Evolutionary conservation across 768 basidiomycete genomes (phyloP), one percentile per base, ranked within the genome.

Genomic region (Fistulinella prunicolor): DNA sequence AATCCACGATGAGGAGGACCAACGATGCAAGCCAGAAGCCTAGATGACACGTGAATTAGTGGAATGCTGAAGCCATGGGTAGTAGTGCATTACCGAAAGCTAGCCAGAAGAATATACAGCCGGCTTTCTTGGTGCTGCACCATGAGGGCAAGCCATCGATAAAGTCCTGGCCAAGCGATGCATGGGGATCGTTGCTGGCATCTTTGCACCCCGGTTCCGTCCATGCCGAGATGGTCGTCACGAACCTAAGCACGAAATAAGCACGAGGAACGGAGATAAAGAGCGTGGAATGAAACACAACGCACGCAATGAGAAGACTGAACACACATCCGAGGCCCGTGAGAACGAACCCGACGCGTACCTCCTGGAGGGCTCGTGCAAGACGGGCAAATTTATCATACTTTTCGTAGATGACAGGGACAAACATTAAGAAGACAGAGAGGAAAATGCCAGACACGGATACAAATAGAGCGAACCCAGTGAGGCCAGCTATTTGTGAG

Each of bases 41-140:
- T 92, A 38, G 29, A 38, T 42, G 12, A 29, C 44, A 54, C 22
- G 29, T 38, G 42, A 50, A 42, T 61, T 24, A 54, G 47, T 14
- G 32, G 13, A 44, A 26, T 22, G 17, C 17, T 39, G 9, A 14
- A 29, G 42, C 6, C 19, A 20, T 23, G 10, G 20, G 17, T 8
- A n/a, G 39, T 19, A n/a, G 26, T 16, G 8, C 22, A 3, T 39
- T 56, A 89, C 90, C 75, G 46, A 90, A 89, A 1, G 81, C 73
- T 9, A 92, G 65, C 94, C 93, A 95, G 64, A 94, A 86, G 69
- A 97, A 96, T 38, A 94, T 80, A 5, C 82, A 82, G 0, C 80
- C 89, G 2, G 94, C 94, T 59, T 91, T 93, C 72, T 96, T 97
- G 7, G 94, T 94, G 54, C 75, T 82, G 68, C 94, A 97, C 89